phyloP scores from a whole-genome alignment of 371 early-diverging fungal species.

The Sporodiniella umbellata region DNA sequence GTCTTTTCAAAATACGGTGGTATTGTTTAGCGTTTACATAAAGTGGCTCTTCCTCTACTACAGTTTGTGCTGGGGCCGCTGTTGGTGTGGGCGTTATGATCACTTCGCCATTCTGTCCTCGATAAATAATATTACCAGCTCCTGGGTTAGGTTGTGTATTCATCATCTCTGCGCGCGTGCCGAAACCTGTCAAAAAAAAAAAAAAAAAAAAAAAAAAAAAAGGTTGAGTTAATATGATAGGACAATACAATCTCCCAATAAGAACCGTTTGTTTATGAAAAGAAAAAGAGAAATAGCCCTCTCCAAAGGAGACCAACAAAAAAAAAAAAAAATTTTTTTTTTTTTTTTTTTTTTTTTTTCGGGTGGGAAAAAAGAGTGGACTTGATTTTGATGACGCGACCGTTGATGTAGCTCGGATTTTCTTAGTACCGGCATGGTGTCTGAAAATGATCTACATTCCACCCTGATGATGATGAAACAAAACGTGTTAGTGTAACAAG shows the following conservation, averaged over 20 bases:
- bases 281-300: slow-evolving; percentile 7
- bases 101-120: slow-evolving; percentile 23
- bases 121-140: slow-evolving; percentile 7
- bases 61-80: slow-evolving; percentile 8
- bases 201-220: too few relatives aligned
- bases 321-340: slow-evolving; percentile 1
- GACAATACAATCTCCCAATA: slow-evolving; percentile 23
- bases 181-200: slow-evolving; percentile 23
- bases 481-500: too few relatives aligned
- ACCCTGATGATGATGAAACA: too few relatives aligned
- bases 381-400: too few relatives aligned
- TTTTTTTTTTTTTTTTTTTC: too few relatives aligned
- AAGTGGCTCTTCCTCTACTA: slow-evolving; percentile 69
- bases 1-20: slow-evolving; percentile 83
- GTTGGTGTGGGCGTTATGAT: slow-evolving; percentile 8
- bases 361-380: too few relatives aligned
- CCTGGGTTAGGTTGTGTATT: slow-evolving; percentile 32
- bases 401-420: too few relatives aligned
- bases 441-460: too few relatives aligned
- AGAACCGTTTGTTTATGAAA: slow-evolving; percentile 11
- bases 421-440: too few relatives aligned
- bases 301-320: background rate
- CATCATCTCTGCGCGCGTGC: slow-evolving; percentile 28
- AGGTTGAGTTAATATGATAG: slow-evolving; percentile 17
- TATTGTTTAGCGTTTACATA: slow-evolving; percentile 96